phyloP scores from a whole-genome alignment of 495 filamentous ascomycete species.

The Penicillium silybi region DNA sequence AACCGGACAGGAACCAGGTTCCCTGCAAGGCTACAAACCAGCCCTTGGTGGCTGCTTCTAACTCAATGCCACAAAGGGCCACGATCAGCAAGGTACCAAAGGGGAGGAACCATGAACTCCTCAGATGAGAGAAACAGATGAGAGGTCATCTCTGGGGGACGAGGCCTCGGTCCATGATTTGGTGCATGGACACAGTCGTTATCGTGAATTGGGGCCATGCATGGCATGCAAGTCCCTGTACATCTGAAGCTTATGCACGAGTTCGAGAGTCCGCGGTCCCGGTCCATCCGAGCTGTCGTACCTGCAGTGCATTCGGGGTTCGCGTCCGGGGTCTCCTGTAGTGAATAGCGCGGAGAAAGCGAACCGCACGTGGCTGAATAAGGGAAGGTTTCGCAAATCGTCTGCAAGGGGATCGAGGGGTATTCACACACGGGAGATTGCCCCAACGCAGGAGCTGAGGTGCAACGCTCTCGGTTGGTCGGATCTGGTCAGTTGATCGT shows the following conservation, averaged over 20 bases:
- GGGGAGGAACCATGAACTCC: conserved; percentile 4
- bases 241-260: conserved; percentile 21
- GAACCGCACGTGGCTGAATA: conserved; percentile 18
- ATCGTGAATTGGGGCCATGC: not conserved
- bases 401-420: conserved; percentile 18
- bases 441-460: conserved; percentile 7
- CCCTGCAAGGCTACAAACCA: conserved; percentile 26
- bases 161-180: not conserved
- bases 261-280: conserved; percentile 1
- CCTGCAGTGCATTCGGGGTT: not conserved
- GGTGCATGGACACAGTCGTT: not conserved
- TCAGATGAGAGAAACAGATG: conserved; percentile 4
- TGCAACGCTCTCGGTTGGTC: not conserved
- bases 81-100: conserved; percentile 26
- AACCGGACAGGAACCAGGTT: conserved; percentile 12
- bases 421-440: not conserved
- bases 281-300: conserved; percentile 12
- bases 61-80: conserved; percentile 15
- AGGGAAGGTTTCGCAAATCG: conserved; percentile 10
- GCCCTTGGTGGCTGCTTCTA: conserved; percentile 19
- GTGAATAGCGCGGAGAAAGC: conserved; percentile 6
- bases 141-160: conserved; percentile 10
- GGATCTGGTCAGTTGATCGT: not conserved
- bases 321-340: conserved; percentile 1
- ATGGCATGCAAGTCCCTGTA: conserved; percentile 7